These are phyloP conservation scores for Blastobotrys peoriensis DNA, from an alignment of 805 yeast genomes.

Conservation along the genomic window DNA sequence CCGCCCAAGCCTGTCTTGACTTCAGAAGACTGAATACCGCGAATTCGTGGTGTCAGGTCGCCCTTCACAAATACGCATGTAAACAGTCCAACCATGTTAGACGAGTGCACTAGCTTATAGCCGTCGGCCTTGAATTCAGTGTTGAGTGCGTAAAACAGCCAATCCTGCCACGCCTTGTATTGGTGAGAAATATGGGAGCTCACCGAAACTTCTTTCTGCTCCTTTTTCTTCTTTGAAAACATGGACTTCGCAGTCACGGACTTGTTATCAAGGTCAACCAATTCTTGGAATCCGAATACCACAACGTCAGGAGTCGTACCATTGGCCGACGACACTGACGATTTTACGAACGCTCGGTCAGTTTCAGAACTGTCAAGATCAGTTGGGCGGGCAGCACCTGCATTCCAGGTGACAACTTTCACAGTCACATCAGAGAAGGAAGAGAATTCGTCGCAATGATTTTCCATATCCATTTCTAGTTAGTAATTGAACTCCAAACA, in stretches of 20 bases:
- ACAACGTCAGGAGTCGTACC: slow-evolving; percentile 55
- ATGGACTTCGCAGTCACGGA: slow-evolving; percentile 58
- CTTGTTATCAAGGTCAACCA: slow-evolving; percentile 82
- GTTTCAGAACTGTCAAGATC: slow-evolving; percentile 21
- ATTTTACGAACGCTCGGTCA: slow-evolving; percentile 18
- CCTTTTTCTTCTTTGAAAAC: slow-evolving; percentile 49
- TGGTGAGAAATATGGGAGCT: slow-evolving; percentile 25
- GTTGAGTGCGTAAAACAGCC: slow-evolving; percentile 20
- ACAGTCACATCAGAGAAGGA: slow-evolving; percentile 23
- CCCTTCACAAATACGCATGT: slow-evolving; percentile 61
- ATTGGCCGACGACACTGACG: slow-evolving; percentile 18
- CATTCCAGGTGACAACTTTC: slow-evolving; percentile 36
- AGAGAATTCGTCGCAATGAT: slow-evolving; percentile 26
- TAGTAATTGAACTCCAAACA: too few species aligned
- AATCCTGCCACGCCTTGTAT: slow-evolving; percentile 31
- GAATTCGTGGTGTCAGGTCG: slow-evolving; percentile 44
- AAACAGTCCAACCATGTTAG: slow-evolving; percentile 82
- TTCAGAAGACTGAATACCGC: slow-evolving; percentile 60
- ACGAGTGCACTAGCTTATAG: slow-evolving; percentile 60
- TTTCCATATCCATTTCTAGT: slow-evolving; percentile 23
- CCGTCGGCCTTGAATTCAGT: slow-evolving; percentile 28
- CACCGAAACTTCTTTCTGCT: slow-evolving; percentile 38
- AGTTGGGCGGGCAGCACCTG: slow-evolving; percentile 34
- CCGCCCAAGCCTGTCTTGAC: slow-evolving; percentile 96
- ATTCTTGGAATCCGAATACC: slow-evolving; percentile 83